Percentiles rank a stretch among this genome's conserved stretches.
These are phyloP conservation scores for Irpex lacteus DNA, from an alignment of 1,284 basidiomycete species.

Conservation along the genomic window DNA sequence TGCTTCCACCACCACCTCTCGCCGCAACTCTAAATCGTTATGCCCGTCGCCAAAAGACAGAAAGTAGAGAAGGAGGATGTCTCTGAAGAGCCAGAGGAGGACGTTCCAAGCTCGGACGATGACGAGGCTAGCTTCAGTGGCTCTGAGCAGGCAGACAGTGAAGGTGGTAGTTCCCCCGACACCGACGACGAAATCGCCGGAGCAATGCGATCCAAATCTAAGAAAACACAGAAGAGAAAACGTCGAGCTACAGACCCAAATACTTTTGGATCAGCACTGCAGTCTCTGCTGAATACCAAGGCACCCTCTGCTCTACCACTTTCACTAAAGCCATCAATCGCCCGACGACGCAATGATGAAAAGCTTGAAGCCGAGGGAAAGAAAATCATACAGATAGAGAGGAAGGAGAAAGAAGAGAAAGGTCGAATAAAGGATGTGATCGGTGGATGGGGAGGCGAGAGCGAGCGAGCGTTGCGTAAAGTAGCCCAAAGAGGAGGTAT, in stretches of 20 bases:
- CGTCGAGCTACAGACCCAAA: constrained; percentile 71
- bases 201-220: constrained; percentile 58
- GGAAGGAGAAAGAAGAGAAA: constrained; percentile 74
- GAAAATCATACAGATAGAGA: constrained; percentile 65
- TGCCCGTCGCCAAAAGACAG: constrained; percentile 29
- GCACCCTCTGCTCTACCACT: constrained; percentile 65
- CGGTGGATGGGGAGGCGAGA: constrained; percentile 80
- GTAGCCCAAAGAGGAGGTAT: constrained; percentile 81
- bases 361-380: constrained; percentile 69
- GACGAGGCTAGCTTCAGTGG: constrained; percentile 27
- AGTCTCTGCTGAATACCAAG: constrained; percentile 64
- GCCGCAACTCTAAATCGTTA: constrained; percentile 1
- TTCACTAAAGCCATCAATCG: constrained; percentile 72
- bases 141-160: constrained; percentile 19
- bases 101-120: constrained; percentile 14
- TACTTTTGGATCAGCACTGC: constrained; percentile 69
- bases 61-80: constrained; percentile 20
- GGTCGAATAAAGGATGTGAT: constrained; percentile 73
- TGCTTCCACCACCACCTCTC: constrained; percentile 7
- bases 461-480: constrained; percentile 72
- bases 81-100: constrained; percentile 13
- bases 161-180: constrained; percentile 35
- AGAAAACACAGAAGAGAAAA: constrained; percentile 77
- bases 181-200: constrained; percentile 64
- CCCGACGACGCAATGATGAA: constrained; percentile 65